Percentiles rank a stretch among this genome's conserved stretches.
Evolutionary conservation across 805 yeast genomes (phyloP).

Genomic region (Metschnikowia proteae): DNA sequence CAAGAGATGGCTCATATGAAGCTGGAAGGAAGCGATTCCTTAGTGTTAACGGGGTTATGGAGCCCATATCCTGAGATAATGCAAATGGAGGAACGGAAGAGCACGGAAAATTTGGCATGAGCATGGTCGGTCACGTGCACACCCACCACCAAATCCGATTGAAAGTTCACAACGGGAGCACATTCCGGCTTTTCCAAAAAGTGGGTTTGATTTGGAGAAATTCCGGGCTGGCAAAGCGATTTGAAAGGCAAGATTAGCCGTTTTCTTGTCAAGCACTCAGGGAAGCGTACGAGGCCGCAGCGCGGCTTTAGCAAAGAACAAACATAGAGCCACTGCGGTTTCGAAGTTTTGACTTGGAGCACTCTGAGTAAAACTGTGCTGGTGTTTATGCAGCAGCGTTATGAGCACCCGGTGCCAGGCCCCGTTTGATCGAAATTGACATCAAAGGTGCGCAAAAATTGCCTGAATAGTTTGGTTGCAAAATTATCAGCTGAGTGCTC

Average conservation of each 20-base stretch:
- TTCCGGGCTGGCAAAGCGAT: neutral
- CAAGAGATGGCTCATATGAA: constrained; percentile 35
- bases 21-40: constrained; percentile 35
- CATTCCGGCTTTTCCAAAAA: neutral
- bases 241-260: neutral
- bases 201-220: no score
- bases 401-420: no score
- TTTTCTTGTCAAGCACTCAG: neutral
- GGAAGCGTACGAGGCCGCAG: neutral
- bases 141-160: neutral
- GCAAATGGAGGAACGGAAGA: neutral
- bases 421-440: no score
- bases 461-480: constrained; percentile 1
- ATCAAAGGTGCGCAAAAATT: neutral
- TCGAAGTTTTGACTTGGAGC: neutral
- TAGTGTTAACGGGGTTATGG: constrained; percentile 19
- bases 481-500: neutral
- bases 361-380: neutral
- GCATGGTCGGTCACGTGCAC: constrained; percentile 3
- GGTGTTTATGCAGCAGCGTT: no score
- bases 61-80: neutral
- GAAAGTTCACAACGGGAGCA: neutral
- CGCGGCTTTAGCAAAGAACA: neutral
- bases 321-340: neutral
- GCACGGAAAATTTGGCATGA: neutral